phyloP scores from a whole-genome alignment of 768 basidiomycete species.

The Russula sp. region DNA sequence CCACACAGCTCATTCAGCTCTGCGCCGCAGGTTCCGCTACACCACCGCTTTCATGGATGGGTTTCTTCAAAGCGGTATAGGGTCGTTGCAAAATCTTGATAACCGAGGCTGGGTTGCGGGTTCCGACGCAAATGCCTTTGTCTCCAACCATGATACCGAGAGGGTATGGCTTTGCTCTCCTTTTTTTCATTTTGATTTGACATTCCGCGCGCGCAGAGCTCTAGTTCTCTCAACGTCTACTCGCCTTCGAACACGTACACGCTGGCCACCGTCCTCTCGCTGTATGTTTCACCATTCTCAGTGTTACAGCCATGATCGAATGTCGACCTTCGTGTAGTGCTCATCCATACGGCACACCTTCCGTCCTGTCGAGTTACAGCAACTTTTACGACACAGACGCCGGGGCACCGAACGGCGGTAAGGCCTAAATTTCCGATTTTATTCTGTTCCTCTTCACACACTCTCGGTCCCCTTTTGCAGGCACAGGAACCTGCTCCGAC shows the following conservation, averaged over 20 bases:
- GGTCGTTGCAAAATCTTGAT: conserved; percentile 44
- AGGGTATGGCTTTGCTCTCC: conserved; percentile 29
- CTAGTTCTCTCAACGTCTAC: conserved; percentile 46
- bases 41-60: conserved; percentile 44
- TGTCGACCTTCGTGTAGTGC: conserved; percentile 27
- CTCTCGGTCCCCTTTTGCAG: conserved; percentile 23
- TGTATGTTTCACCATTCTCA: conserved; percentile 25
- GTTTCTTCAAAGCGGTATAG: conserved; percentile 46
- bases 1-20: background rate
- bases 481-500: conserved; percentile 42
- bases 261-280: conserved; percentile 52
- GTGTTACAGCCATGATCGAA: background rate
- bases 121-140: conserved; percentile 52
- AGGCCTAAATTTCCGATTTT: background rate
- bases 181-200: background rate
- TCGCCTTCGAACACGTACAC: conserved; percentile 61
- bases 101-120: conserved; percentile 51
- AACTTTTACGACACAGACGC: conserved; percentile 42
- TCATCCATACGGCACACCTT: conserved; percentile 59
- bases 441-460: background rate
- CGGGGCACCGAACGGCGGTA: conserved; percentile 55
- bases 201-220: conserved; percentile 31
- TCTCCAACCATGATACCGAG: conserved; percentile 66
- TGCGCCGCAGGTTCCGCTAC: conserved; percentile 43
- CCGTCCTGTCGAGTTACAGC: conserved; percentile 51